phyloP scores from a whole-genome alignment of 1,284 basidiomycete genomes.

The Vanrija pseudolonga region DNA sequence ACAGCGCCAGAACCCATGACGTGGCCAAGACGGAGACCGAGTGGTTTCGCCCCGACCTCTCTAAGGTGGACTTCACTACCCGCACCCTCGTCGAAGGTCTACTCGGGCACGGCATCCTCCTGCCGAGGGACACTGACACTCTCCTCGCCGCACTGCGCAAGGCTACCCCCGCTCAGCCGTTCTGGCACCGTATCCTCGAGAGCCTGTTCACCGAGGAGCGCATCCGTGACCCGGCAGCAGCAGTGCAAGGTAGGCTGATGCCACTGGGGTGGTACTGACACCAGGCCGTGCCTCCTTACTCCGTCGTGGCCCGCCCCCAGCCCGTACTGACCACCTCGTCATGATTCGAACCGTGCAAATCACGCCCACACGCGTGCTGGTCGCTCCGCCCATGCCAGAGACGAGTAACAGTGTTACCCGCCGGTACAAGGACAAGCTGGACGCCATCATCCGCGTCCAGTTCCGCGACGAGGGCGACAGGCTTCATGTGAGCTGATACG shows the following conservation, averaged over 20 bases:
- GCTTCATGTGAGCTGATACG: slow-evolving; percentile 31
- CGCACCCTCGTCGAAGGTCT: slow-evolving; percentile 45
- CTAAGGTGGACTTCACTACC: slow-evolving; percentile 26
- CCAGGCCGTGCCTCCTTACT: slow-evolving; percentile 1
- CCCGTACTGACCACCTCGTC: slow-evolving; percentile 32
- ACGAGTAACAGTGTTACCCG: slow-evolving; percentile 47
- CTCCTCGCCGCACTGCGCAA: slow-evolving; percentile 23
- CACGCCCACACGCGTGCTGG: slow-evolving; percentile 46
- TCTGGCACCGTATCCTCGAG: slow-evolving; percentile 39
- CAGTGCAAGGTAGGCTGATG: slow-evolving; percentile 22
- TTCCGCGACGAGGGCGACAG: slow-evolving; percentile 47
- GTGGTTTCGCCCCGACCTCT: slow-evolving; percentile 23
- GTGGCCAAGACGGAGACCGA: neutral
- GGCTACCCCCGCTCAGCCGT: slow-evolving; percentile 13
- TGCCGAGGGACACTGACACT: slow-evolving; percentile 25
- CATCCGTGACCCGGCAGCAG: slow-evolving; percentile 25
- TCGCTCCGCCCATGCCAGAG: slow-evolving; percentile 44
- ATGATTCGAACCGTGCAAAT: slow-evolving; percentile 42
- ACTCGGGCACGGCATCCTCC: slow-evolving; percentile 41
- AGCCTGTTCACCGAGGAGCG: slow-evolving; percentile 42
- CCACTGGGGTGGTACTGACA: neutral
- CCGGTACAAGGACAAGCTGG: slow-evolving; percentile 31
- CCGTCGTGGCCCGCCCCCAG: neutral
- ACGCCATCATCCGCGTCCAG: slow-evolving; percentile 46
- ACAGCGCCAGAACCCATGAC: neutral